These are phyloP conservation scores for Halophytophthora polymorphica DNA, from an alignment of 352 stramenopile genomes.

Conservation along the genomic window DNA sequence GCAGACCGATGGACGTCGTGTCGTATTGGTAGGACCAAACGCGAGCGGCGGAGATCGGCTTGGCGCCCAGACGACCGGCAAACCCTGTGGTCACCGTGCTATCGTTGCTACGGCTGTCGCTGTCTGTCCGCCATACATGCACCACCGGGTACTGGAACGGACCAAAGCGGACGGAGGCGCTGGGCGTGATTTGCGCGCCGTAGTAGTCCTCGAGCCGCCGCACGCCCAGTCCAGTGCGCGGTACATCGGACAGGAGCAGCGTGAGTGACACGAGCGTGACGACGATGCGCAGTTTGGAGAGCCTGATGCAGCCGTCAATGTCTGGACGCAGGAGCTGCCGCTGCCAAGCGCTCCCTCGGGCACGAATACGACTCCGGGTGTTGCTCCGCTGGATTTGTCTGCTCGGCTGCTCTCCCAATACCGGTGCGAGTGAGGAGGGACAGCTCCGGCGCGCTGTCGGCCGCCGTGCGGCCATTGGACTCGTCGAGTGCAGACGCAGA, in stretches of 20 bases:
- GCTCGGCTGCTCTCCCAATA: no score
- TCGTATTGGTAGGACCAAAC: constrained; percentile 29
- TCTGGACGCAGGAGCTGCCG: not conserved
- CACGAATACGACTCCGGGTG: not conserved
- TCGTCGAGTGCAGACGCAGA: no score
- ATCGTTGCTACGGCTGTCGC: not conserved
- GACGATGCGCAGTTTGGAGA: constrained; percentile 1
- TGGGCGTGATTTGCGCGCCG: constrained; percentile 5
- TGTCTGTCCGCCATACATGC: constrained; percentile 13
- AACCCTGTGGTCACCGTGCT: constrained; percentile 2
- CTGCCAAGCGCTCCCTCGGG: not conserved
- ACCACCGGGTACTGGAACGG: constrained; percentile 33
- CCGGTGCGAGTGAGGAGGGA: no score
- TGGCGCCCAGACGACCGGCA: not conserved
- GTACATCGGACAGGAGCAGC: constrained; percentile 29
- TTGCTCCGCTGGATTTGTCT: no score
- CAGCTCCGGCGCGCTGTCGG: no score
- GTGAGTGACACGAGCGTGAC: constrained; percentile 7
- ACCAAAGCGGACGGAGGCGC: constrained; percentile 23
- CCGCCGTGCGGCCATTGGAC: no score
- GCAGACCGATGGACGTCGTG: constrained; percentile 21
- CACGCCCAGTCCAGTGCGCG: constrained; percentile 28
- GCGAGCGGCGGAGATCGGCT: not conserved
- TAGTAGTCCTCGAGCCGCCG: constrained; percentile 7
- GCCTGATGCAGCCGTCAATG: constrained; percentile 1